These are phyloP conservation scores for Trichoderma simmonsii DNA, from an alignment of 2,329 filamentous ascomycete genomes.

Conservation along the genomic window DNA sequence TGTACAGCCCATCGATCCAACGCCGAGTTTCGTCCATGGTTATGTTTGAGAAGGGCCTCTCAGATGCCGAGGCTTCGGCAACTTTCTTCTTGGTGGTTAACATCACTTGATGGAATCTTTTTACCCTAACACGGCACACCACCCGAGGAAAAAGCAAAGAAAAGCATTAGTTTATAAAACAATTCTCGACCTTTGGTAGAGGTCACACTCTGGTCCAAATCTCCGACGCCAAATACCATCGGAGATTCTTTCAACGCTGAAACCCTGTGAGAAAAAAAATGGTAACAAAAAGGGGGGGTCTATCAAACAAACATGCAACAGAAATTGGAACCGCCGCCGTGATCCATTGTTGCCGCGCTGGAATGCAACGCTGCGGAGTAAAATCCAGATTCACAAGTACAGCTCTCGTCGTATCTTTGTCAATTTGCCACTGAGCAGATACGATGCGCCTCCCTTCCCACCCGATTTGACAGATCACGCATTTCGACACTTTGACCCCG, in stretches of 20 bases:
- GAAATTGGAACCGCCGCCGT: not conserved
- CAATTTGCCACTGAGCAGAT: not conserved
- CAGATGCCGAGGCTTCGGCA: not conserved
- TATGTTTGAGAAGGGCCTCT: not conserved
- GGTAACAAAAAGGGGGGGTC: not conserved
- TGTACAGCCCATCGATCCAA: not conserved
- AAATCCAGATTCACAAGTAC: not conserved
- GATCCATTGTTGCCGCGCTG: not conserved
- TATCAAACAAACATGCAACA: not conserved
- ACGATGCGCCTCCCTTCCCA: not conserved
- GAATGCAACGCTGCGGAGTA: not conserved
- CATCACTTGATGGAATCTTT: not conserved
- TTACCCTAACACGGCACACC: not conserved
- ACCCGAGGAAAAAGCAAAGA: not conserved
- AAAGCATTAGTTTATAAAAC: not conserved
- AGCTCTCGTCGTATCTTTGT: not conserved
- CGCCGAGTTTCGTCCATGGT: not conserved
- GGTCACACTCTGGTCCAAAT: not conserved
- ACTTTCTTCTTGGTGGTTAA: not conserved
- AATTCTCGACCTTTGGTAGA: not conserved
- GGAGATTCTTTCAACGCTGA: not conserved
- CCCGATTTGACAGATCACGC: conserved; percentile 7
- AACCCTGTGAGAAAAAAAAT: not conserved
- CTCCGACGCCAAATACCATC: not conserved
- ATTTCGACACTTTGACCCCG: not conserved